Base-by-base conservation (phyloP, 495 filamentous ascomycete genomes). In the Aspergillus panamensis region DNA sequence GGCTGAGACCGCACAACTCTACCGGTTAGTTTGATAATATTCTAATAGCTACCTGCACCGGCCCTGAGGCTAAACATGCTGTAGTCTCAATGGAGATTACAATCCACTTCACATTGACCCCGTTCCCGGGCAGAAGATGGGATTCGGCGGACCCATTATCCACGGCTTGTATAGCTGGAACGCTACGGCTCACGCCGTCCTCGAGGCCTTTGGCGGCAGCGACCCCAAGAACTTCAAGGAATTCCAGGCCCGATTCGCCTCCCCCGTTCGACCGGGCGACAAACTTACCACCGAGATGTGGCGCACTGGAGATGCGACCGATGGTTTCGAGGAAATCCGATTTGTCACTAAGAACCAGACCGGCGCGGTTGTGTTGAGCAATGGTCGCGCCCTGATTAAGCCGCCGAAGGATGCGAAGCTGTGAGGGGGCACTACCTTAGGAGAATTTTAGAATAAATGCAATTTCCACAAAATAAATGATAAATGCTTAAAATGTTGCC, bases 81-180 rank as follows among this genome's bases (percentile, higher is more conserved):
- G 20, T 44, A 73, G 86, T 45, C 80, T 96, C 33, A 94, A 96
- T 60, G 91, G 90, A 63, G 91, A 95, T 71, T 96, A 95, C 70
- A 95, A 95, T 76, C 91, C 91, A 21, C 84, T 96, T 45, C 91
- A 96, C 67, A 89, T 90, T 8, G 87, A 85, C 29, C 91, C 90
- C 12, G 88, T 87, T 70, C 89, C 92, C 0, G 90, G 91, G 43
- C 73, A 80, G 71, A 88, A 90, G 76, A 93, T 96, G 89, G 90
- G 91, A 25, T 96, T 95, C 66, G 89, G 89, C 4, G 91, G 91
- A 40, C 81, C 83, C 56, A 96, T 95, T 66, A 91, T 95, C 68
- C 91, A 96, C 72, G 91, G 91, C 29, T 75, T 96, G 29, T 95
- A 83, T 72, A 88, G 84, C 57, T 95, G 88, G 86, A 96, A 95